Conservation (phyloP, 176 grass and related monocot genomes). For the Neostapfia colusana region DNA sequence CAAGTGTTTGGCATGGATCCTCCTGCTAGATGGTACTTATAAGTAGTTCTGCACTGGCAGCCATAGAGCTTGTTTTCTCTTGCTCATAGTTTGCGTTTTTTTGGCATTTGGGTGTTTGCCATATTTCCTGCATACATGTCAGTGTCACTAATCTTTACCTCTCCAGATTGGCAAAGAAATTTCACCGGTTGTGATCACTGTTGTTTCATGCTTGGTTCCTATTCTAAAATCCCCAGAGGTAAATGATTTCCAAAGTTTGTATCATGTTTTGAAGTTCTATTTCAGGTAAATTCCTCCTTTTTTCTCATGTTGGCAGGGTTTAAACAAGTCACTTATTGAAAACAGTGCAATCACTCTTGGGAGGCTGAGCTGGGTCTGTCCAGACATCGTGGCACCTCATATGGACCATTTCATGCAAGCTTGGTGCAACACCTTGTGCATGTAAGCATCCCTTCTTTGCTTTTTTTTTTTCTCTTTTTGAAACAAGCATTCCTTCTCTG, state of each 20-base stretch:
- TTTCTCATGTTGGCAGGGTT: conserved; percentile 43
- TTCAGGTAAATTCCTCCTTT: conserved; percentile 20
- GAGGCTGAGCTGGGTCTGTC: conserved; percentile 94
- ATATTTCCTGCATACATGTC: not conserved
- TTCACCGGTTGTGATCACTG: conserved; percentile 70
- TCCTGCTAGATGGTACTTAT: conserved; percentile 7
- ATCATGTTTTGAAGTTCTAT: conserved; percentile 10
- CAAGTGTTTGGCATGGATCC: not conserved
- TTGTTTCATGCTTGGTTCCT: conserved; percentile 67
- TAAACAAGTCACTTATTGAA: conserved; percentile 91
- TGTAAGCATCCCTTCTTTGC: conserved; percentile 59
- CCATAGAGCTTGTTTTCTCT: not conserved
- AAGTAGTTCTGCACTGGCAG: not conserved
- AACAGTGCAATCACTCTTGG: conserved; percentile 96
- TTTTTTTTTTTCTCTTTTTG: not conserved
- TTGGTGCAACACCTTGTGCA: conserved; percentile 87
- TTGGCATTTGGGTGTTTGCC: not conserved
- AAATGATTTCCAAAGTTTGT: not conserved
- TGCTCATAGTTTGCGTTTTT: not conserved
- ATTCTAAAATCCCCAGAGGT: conserved; percentile 84
- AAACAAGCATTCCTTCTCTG: not conserved
- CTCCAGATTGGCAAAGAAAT: conserved; percentile 83
- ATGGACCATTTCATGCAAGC: conserved; percentile 92
- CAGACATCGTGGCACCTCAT: conserved; percentile 87
- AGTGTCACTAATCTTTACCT: conserved; percentile 28